A percentile compares a stretch with the other conserved stretches of the same genome.
Conservation (phyloP, 164 flowering plant species). For the Malania oleifera region DNA sequence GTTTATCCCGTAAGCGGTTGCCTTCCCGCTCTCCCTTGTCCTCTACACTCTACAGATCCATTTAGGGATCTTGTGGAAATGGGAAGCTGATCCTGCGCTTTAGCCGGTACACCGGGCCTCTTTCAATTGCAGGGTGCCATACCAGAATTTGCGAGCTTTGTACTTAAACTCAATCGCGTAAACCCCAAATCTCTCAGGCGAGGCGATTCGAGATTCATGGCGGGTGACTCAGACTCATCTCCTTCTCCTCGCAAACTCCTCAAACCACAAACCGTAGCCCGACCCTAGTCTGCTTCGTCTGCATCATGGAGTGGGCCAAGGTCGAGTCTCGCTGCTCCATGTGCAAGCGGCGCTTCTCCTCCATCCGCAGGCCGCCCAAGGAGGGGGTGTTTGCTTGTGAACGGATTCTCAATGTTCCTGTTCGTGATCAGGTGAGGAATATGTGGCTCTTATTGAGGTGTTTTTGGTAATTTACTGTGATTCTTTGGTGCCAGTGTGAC, state of each 20-base stretch:
- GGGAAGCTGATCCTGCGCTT: too few species aligned
- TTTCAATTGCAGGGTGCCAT: too few species aligned
- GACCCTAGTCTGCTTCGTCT: too few species aligned
- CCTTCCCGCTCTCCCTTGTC: too few species aligned
- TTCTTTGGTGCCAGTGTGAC: not conserved
- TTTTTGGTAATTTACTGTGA: not conserved
- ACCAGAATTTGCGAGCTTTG: too few species aligned
- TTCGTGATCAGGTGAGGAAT: conserved; percentile 63
- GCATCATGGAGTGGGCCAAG: conserved; percentile 91
- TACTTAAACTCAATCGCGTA: too few species aligned
- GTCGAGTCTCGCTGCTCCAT: conserved; percentile 76
- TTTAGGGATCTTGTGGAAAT: too few species aligned
- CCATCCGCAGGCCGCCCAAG: conserved; percentile 49
- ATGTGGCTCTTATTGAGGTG: not conserved
- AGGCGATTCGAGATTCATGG: conserved; percentile 14
- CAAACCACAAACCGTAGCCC: conserved; percentile 25
- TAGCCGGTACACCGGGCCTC: too few species aligned
- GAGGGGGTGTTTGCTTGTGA: conserved; percentile 35
- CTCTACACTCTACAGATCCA: too few species aligned
- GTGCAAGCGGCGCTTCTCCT: conserved; percentile 61
- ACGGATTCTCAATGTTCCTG: conserved; percentile 51
- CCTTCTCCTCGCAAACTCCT: conserved; percentile 28
- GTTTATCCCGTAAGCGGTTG: too few species aligned
- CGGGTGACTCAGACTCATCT: conserved; percentile 7
- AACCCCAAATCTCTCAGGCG: too few species aligned